These are phyloP conservation scores for Daphne laureola DNA, from an alignment of 441 rosid genomes.

Conservation along the genomic window DNA sequence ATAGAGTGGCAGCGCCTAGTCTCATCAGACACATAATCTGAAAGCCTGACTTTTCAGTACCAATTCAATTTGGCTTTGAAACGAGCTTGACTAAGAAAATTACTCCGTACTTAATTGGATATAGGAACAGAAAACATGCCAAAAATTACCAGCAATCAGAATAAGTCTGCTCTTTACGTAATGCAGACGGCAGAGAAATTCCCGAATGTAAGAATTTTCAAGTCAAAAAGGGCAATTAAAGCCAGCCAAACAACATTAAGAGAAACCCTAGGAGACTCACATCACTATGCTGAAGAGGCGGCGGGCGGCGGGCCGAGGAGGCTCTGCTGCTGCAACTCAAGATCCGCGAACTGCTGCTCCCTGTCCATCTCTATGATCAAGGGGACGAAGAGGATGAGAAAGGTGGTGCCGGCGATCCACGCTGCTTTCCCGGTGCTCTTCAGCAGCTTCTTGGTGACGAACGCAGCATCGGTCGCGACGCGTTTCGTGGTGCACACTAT, in stretches of 20 bases:
- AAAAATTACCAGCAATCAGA: no score
- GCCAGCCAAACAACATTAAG: conserved; percentile 5
- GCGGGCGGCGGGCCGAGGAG: conserved; percentile 59
- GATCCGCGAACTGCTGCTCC: conserved; percentile 55
- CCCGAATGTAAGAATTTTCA: not conserved
- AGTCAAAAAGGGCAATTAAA: not conserved
- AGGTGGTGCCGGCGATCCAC: conserved; percentile 81
- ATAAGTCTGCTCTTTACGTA: no score
- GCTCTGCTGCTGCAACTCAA: conserved; percentile 62
- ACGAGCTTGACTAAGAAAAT: no score
- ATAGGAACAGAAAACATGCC: no score
- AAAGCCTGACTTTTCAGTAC: no score
- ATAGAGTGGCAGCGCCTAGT: no score
- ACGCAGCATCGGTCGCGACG: conserved; percentile 39
- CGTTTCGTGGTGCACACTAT: conserved; percentile 25
- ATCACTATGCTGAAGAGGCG: conserved; percentile 21
- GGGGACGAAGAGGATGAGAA: conserved; percentile 64
- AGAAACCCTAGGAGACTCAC: conserved; percentile 9
- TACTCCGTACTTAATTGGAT: no score
- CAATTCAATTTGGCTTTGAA: no score
- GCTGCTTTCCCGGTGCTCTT: conserved; percentile 88
- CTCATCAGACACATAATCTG: no score
- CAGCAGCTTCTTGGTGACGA: conserved; percentile 59
- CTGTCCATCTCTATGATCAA: conserved; percentile 66
- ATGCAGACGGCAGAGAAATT: not conserved